Percentiles rank a stretch among this genome's conserved stretches.
Conservation (phyloP, 2,329 filamentous ascomycete species). For the Hymenoscyphus repandus region DNA sequence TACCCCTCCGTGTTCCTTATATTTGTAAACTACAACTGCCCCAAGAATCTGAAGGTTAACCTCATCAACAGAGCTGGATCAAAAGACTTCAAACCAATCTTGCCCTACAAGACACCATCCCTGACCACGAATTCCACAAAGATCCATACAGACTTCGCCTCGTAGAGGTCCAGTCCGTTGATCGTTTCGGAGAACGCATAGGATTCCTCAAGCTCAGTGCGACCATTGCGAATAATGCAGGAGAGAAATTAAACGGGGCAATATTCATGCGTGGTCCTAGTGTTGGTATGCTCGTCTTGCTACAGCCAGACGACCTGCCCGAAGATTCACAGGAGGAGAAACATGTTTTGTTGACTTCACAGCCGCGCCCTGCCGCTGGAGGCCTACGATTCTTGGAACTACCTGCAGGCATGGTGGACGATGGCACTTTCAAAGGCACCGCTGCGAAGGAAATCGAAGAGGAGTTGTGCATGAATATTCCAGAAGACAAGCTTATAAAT, state of each 20-base stretch:
- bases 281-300: constrained; percentile 49
- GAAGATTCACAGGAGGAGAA: constrained; percentile 39
- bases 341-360: constrained; percentile 54
- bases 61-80: constrained; percentile 21
- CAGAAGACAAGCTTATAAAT: constrained; percentile 43
- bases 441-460: constrained; percentile 58
- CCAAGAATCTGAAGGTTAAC: not conserved
- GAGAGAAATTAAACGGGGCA: constrained; percentile 47
- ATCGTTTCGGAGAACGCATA: constrained; percentile 45
- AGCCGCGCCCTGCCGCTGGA: constrained; percentile 51
- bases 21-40: not conserved
- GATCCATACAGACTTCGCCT: constrained; percentile 48
- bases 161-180: constrained; percentile 48
- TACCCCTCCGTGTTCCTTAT: not conserved
- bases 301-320: constrained; percentile 41
- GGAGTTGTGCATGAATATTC: constrained; percentile 52
- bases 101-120: constrained; percentile 36
- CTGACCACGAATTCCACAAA: constrained; percentile 38
- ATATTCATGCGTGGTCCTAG: constrained; percentile 55
- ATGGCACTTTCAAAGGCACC: constrained; percentile 49
- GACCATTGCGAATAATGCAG: constrained; percentile 41
- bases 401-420: constrained; percentile 55
- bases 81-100: constrained; percentile 20
- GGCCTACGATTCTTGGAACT: constrained; percentile 51
- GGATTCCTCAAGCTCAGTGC: constrained; percentile 54